Evolutionary conservation across 768 basidiomycete species (phyloP).

Genomic region (Lepiota venenata): DNA sequence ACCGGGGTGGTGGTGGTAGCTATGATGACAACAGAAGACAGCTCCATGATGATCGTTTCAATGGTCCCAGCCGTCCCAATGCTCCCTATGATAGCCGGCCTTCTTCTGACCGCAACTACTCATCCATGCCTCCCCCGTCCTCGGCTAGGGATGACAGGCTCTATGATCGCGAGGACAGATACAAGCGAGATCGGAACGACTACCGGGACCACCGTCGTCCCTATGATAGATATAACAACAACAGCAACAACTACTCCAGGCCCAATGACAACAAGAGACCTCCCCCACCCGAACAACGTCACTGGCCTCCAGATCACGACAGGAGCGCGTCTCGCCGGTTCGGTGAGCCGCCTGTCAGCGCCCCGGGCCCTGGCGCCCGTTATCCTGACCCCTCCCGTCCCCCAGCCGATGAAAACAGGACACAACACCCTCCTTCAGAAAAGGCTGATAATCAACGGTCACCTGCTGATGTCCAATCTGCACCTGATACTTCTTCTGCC

Average conservation of each 20-base stretch:
- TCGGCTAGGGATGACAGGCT: slow-evolving; percentile 8
- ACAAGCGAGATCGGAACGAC: slow-evolving; percentile 13
- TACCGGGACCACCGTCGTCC: slow-evolving; percentile 12
- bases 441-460: not conserved
- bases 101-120: not conserved
- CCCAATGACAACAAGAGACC: slow-evolving; percentile 7
- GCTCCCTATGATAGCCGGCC: slow-evolving; percentile 5
- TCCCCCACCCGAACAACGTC: slow-evolving; percentile 6
- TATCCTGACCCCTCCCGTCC: slow-evolving; percentile 1
- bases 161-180: slow-evolving; percentile 12
- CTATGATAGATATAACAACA: slow-evolving; percentile 10
- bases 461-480: not conserved
- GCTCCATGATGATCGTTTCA: slow-evolving; percentile 8
- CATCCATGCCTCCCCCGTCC: slow-evolving; percentile 9
- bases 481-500: not conserved
- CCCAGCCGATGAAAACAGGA: not conserved
- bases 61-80: not conserved
- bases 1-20: slow-evolving; percentile 4
- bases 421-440: not conserved
- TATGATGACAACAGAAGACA: slow-evolving; percentile 2
- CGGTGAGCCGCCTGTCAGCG: not conserved
- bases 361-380: not conserved
- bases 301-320: slow-evolving; percentile 2
- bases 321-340: slow-evolving; percentile 5
- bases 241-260: not conserved